Evolutionary conservation across 345 rosid species (phyloP), one percentile per base, ranked within the genome.

Genomic region (Firmiana major): DNA sequence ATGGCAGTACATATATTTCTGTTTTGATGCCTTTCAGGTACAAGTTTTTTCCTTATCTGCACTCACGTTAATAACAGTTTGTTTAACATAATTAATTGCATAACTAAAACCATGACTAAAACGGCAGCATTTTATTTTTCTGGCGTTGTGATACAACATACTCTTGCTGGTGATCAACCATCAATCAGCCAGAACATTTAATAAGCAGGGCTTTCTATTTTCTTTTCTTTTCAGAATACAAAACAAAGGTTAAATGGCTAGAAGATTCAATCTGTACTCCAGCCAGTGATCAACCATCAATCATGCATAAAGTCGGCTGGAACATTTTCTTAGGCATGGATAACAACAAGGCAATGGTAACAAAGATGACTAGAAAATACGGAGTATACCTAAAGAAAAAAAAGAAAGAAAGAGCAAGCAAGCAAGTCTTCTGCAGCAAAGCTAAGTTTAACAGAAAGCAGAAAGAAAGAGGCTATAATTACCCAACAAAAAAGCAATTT

Each of bases 401-500:
- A n/a, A n/a, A n/a, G n/a, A n/a, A n/a, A n/a, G n/a, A n/a, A n/a
- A n/a, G n/a, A n/a, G n/a, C n/a, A n/a, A 1, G 26, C 12, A 71
- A 71, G 12, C 16, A 31, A 19, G 34, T 42, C 9, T 62, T 63
- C 26, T 16, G 38, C 34, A 21, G 77, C n/a, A 74, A 17, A 24
- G 57, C 55, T 1, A 60, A 24, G 17, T 60, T 74, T 19, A 74
- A 48, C 26, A 62, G 58, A 43, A 60, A 22, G 58, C 43, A 46
- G 71, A 36, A 72, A 59, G 42, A 40, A 40, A 85, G 42, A 19
- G n/a, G 67, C 71, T 36, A 31, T 17, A 74, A 85, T 65, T 84
- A 95, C 99, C 99, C 97, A 96, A 82, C 92, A 90, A 86, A 96
- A 93, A 48, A 95, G 81, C 78, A 93, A 77, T 82, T 86, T 89